Conservation (phyloP, 495 filamentous ascomycete genomes). For the Xylaria scruposa region DNA sequence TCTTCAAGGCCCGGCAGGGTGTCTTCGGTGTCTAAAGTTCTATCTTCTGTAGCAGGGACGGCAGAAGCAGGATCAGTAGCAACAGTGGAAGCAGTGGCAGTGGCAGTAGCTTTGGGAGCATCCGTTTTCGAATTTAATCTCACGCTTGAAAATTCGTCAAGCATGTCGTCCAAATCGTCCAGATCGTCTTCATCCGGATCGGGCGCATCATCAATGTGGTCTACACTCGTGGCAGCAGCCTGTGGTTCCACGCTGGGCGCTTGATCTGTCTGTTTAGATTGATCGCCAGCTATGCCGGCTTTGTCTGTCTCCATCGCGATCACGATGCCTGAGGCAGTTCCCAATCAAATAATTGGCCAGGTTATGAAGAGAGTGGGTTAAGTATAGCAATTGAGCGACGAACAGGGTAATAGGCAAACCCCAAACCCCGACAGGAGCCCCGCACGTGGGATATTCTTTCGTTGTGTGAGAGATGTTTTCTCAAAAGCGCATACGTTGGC, state of each 20-base stretch:
- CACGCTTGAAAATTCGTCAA: slow-evolving; percentile 81
- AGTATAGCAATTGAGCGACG: slow-evolving; percentile 1
- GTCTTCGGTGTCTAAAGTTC: slow-evolving; percentile 20
- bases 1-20: slow-evolving; percentile 36
- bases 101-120: slow-evolving; percentile 48
- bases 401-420: not conserved
- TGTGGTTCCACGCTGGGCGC: slow-evolving; percentile 30
- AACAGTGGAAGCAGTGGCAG: slow-evolving; percentile 26
- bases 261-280: slow-evolving; percentile 24
- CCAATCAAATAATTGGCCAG: not conserved
- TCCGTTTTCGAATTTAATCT: slow-evolving; percentile 59
- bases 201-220: slow-evolving; percentile 58
- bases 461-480: not conserved
- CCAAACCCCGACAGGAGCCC: slow-evolving; percentile 16
- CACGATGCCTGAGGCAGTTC: not conserved
- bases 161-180: slow-evolving; percentile 92
- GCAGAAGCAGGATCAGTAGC: slow-evolving; percentile 25
- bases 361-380: not conserved
- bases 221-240: slow-evolving; percentile 31
- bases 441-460: slow-evolving; percentile 14
- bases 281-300: slow-evolving; percentile 25
- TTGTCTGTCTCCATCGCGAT: slow-evolving; percentile 22
- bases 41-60: slow-evolving; percentile 12
- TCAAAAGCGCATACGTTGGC: not conserved
- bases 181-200: slow-evolving; percentile 83